Base-by-base conservation (phyloP, 129 eudicot genomes). In the Centella asiatica region DNA sequence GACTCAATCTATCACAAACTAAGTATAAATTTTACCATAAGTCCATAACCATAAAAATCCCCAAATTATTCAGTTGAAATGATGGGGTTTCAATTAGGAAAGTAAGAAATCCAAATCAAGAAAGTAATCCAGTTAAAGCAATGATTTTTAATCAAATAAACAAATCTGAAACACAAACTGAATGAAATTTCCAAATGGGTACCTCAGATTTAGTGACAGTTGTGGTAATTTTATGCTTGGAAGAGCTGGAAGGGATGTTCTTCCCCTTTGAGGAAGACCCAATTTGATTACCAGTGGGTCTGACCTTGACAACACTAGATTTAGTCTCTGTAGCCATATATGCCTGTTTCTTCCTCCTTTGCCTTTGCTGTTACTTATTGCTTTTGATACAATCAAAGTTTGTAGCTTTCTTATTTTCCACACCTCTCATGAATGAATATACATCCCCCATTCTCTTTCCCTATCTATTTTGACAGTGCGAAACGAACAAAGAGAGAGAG, bases 261-360 rank as follows among this genome's bases (percentile, higher is more conserved):
- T 77, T 76, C 53, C 53, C 66, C 72, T 56, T 69, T 54, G 50
- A 74, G 11, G 90, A 77, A 45, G 84, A 77, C 14, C 73, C 80
- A 60, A 66, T 81, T 48, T 59, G 83, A 70, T 61, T 66, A 42
- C 66, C 61, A 34, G 64, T 58, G 56, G 84, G 73, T 54, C 76
- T 75, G 67, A 62, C 64, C 74, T 78, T 81, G 31, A 62, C 76
- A 40, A 53, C 62, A 74, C 68, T 78, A 70, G 81, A 46, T 76
- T 75, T 82, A 5, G 67, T 69, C 52, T 75, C 74, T 48, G 88
- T 49, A 46, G 86, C 77, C 92, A 84, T 78, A 22, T n/a, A n/a
- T n/a, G n/a, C n/a, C n/a, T n/a, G n/a, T n/a, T n/a, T 40, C 45
- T 52, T 57, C 40, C 63, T 34, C 28, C 29, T 34, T 19, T 57